Base-by-base conservation (phyloP, 2,329 filamentous ascomycete species). In the Penicillium sp. region DNA sequence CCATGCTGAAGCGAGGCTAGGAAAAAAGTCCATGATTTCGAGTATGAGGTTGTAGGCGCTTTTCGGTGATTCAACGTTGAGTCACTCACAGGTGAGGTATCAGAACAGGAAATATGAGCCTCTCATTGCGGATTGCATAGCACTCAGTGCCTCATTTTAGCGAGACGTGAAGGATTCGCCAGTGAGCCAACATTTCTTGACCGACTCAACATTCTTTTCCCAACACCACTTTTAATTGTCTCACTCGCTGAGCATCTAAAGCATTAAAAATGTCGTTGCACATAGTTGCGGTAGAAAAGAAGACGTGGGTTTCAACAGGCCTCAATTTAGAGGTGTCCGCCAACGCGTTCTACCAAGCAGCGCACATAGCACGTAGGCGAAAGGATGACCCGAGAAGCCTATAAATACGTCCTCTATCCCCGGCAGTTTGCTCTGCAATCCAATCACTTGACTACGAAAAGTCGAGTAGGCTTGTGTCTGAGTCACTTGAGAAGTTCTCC, bases 371-470 rank as follows among this genome's bases (percentile, higher is more conserved):
- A 16, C 16, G 4, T 16, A 16, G 1, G 29, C 27, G 32, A 32
- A 18, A 43, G 40, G 10, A 34, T n/a, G n/a, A n/a, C n/a, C 47
- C 27, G 16, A 32, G 38, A 43, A 42, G 16, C 4, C 38, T 49
- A 49, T 42, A 42, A 49, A 43, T 49, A 49, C 9, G 38, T 34
- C 38, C 13, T 43, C 38, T 49, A 24, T 27, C 38, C 47, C 38
- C 14, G 3, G 18, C 9, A 16, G 11, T 27, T 34, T 34, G 9
- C 18, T 43, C 38, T 34, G 43, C 11, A 5, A 49, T 43, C 16
- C 14, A 24, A 10, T 34, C 38, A 43, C 29, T n/a, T 43, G 29
- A 47, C 29, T 18, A 1, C 4, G 14, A 13, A 43, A 18, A 42
- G 5, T 49, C 29, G 4, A 49, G 47, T 3, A 43, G 16, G 47